Evolutionary conservation across 176 grass and related monocot species (phyloP), one percentile per base, ranked within the genome.

Genomic region (Cenchrus fungigraminus): DNA sequence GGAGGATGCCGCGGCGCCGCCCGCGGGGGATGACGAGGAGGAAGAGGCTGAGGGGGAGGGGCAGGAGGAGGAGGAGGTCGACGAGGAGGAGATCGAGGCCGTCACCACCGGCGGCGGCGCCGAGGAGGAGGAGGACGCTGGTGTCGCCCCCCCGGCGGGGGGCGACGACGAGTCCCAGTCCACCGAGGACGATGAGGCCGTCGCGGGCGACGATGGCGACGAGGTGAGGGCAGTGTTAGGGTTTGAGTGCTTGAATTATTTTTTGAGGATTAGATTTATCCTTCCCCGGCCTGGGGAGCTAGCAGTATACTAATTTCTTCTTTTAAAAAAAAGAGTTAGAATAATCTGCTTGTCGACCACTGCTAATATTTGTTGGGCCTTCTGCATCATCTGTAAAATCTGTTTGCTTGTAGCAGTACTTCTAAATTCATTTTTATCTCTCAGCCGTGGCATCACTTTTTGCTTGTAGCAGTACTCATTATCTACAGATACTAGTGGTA

Each of bases 41-140:
- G 51, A 29, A 1, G 70, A 29, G 46, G 70, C 9, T 0, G 70
- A 52, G 46, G 70, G 46, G 44, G 20, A 51, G 6, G 13, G 1
- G 10, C 11, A 17, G 43, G 58, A 82, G 70, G 84, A 84, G 37
- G 94, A 91, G 32, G 92, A 91, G 73, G 80, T 90, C 11, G 95
- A 94, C 2, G 90, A 92, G 82, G 92, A 97, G 45, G 88, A 94
- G 81, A 92, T 92, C 57, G 95, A 94, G 75, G 90, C 83, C 55
- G 90, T 97, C 37, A 87, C 81, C 13, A 89, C 86, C 44, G 75
- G 80, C 49, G 90, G 52, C 1, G 95, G 86, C 16, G 78, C 71
- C 25, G 72, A 88, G 12, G 86, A 91, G 12, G 86, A 76, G 37
- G 89, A 76, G 12, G 83, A 80, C 4, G 76, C 50, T 9, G 81